These are phyloP conservation scores for Podaxis sp. DNA, from an alignment of 768 basidiomycete genomes.

Conservation along the genomic window DNA sequence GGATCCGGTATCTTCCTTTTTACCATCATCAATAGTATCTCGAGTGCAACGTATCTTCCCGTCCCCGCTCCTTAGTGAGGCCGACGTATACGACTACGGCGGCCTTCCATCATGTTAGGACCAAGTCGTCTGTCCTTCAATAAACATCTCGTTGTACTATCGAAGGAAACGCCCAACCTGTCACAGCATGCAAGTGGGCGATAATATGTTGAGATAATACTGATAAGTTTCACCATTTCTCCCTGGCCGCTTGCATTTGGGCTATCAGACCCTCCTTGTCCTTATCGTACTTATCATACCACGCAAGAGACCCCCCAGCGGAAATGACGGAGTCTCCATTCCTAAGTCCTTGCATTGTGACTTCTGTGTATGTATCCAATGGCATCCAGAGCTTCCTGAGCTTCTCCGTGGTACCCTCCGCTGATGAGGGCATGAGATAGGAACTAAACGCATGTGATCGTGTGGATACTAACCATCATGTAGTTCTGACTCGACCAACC, in stretches of 20 bases:
- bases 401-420: conserved; percentile 40
- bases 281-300: conserved; percentile 23
- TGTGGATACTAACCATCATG: conserved; percentile 40
- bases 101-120: too few species aligned
- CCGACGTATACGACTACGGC: too few species aligned
- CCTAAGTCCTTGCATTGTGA: conserved; percentile 20
- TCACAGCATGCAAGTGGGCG: background rate
- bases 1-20: too few species aligned
- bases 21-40: too few species aligned
- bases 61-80: too few species aligned
- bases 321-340: conserved; percentile 20
- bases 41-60: too few species aligned
- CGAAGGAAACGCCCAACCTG: background rate
- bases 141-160: background rate
- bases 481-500: conserved; percentile 54
- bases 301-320: conserved; percentile 16
- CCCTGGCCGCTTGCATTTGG: conserved; percentile 8
- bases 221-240: conserved; percentile 5
- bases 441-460: background rate
- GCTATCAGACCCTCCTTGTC: conserved; percentile 18
- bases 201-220: background rate
- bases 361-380: conserved; percentile 35
- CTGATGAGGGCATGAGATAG: conserved; percentile 20
- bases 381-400: conserved; percentile 49
- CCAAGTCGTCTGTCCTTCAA: too few species aligned